Percentiles rank a stretch among this genome's conserved stretches.
Evolutionary conservation across 1,284 basidiomycete genomes (phyloP).

Genomic region (Grifola frondosa): DNA sequence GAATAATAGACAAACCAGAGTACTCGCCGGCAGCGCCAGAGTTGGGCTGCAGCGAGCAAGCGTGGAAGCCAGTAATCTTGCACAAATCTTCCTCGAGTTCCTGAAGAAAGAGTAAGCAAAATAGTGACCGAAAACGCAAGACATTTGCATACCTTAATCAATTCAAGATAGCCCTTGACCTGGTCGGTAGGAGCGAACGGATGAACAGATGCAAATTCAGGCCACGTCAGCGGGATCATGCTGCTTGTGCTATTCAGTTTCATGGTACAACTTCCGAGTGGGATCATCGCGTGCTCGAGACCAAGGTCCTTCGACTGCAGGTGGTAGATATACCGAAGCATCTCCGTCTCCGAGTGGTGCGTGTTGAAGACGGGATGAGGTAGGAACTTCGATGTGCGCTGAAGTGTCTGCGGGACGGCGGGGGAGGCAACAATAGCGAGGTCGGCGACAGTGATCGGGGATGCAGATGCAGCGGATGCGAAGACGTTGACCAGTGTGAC

Average conservation of each 20-base stretch:
- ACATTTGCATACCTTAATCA: conserved; percentile 68
- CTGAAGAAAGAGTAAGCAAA: conserved; percentile 33
- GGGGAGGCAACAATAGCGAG: conserved; percentile 39
- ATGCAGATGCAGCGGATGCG: conserved; percentile 51
- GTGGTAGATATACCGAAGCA: conserved; percentile 94
- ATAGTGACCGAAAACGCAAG: background rate
- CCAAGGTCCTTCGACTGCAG: conserved; percentile 94
- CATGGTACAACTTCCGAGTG: conserved; percentile 96
- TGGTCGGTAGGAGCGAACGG: conserved; percentile 93
- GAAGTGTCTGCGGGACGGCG: conserved; percentile 58
- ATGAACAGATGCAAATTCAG: conserved; percentile 87
- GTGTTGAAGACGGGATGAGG: conserved; percentile 91
- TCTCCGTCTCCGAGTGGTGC: conserved; percentile 97
- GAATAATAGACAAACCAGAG: conserved; percentile 89
- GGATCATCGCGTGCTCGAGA: conserved; percentile 95
- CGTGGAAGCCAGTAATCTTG: conserved; percentile 93
- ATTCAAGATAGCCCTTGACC: conserved; percentile 81
- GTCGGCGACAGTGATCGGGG: conserved; percentile 41
- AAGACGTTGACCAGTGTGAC: conserved; percentile 84
- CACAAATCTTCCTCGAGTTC: conserved; percentile 92
- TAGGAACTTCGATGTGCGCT: conserved; percentile 76
- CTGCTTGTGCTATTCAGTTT: conserved; percentile 96
- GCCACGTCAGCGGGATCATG: conserved; percentile 95
- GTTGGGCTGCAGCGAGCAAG: conserved; percentile 95
- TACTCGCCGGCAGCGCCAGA: conserved; percentile 98